Evolutionary conservation across 208 protist species (phyloP).

Genomic region (Acanthamoeba sp.): DNA sequence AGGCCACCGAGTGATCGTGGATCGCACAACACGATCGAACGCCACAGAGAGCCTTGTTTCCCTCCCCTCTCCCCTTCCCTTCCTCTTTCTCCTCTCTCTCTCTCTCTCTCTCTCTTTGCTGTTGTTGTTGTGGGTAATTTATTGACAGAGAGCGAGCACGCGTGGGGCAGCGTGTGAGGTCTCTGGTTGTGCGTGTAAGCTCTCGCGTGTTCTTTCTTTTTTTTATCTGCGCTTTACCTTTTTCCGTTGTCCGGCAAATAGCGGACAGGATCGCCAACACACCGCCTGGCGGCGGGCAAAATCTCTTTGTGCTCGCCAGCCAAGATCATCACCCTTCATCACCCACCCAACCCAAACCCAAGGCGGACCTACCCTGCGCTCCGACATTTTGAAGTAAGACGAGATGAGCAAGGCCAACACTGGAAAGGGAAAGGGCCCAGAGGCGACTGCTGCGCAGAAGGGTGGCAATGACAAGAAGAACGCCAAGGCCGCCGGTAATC

Average conservation of each 20-base stretch:
- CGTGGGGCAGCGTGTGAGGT: too few species aligned
- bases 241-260: too few species aligned
- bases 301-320: too few species aligned
- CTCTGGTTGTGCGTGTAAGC: too few species aligned
- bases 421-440: not conserved
- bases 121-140: not conserved
- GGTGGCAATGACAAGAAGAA: not conserved
- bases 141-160: not conserved
- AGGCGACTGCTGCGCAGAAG: not conserved
- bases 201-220: too few species aligned
- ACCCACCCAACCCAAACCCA: too few species aligned
- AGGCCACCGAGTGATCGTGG: not conserved
- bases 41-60: not conserved
- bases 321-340: too few species aligned
- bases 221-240: too few species aligned
- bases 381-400: not conserved
- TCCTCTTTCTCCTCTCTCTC: not conserved
- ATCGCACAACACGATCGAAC: not conserved
- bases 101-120: not conserved
- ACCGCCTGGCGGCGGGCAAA: too few species aligned
- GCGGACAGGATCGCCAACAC: too few species aligned
- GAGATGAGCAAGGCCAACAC: conserved; percentile 22
- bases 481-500: not conserved
- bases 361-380: not conserved
- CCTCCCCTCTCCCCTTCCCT: not conserved